A percentile compares a stretch with the other conserved stretches of the same genome.
phyloP scores from a whole-genome alignment of 1,284 basidiomycete genomes.

The Malassezia brasiliensis region DNA sequence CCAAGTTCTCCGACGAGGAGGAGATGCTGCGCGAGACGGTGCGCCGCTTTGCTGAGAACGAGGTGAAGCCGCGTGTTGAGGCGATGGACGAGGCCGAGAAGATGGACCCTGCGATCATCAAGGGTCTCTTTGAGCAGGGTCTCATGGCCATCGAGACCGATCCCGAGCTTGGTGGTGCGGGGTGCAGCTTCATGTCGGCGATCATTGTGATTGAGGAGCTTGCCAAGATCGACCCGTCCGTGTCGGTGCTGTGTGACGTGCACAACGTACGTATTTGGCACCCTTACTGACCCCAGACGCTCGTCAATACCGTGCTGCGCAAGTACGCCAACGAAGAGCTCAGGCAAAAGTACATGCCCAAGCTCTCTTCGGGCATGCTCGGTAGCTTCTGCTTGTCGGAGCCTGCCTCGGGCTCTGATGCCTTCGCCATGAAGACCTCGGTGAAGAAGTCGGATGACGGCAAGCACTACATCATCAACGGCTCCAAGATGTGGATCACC shows the following conservation, averaged over 20 bases:
- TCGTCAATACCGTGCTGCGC: conserved; percentile 80
- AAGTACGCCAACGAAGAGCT: conserved; percentile 76
- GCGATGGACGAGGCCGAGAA: conserved; percentile 96
- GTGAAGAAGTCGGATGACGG: conserved; percentile 68
- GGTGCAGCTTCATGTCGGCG: conserved; percentile 83
- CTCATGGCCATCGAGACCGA: conserved; percentile 97
- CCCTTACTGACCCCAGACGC: conserved; percentile 11
- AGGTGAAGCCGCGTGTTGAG: conserved; percentile 77
- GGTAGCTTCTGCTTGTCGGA: conserved; percentile 95
- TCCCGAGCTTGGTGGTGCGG: conserved; percentile 73
- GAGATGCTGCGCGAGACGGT: conserved; percentile 44
- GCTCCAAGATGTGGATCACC: conserved; percentile 99
- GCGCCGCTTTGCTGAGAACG: conserved; percentile 66
- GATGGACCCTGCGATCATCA: conserved; percentile 83
- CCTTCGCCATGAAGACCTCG: conserved; percentile 90
- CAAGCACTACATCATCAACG: conserved; percentile 67
- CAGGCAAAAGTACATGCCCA: conserved; percentile 78
- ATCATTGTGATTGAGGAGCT: conserved; percentile 96
- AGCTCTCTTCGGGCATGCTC: conserved; percentile 68
- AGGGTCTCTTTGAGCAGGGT: conserved; percentile 87
- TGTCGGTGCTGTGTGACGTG: conserved; percentile 92
- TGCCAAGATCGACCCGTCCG: conserved; percentile 88
- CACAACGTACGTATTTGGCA: conserved; percentile 58
- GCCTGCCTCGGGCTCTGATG: conserved; percentile 84
- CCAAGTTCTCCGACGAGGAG: conserved; percentile 44